Evolutionary conservation across 2,329 filamentous ascomycete species (phyloP), one percentile per base, ranked within the genome.

Genomic region (Penicillium verrucosum): DNA sequence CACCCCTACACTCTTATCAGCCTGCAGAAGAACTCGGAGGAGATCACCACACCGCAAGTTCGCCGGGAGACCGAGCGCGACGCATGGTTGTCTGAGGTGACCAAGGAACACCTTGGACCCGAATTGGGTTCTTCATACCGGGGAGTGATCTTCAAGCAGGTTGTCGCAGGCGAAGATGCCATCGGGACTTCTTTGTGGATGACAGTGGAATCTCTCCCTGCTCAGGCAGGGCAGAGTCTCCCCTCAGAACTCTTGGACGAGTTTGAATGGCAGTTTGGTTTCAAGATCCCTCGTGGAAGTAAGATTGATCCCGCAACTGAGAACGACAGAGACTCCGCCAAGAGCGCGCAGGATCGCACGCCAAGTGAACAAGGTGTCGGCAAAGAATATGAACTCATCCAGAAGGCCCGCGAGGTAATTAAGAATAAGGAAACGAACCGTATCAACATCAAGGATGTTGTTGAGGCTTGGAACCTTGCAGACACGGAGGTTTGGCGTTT

Each of bases 251-350:
- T 77, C 34, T 57, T 79, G 21, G 73, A 82, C n/a, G 89, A 94
- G 62, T 78, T 96, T 2, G 88, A 93, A 69, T 97, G 92, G 91
- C 83, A 88, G 64, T 90, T 97, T 70, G 94, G 93, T 52, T 97
- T 97, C 73, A 79, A 81, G 14, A 81, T 97, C 10, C 90, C 92
- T 1, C 80, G 81, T 55, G 60, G 73, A 65, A 49, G 76, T 73
- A 68, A 70, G 37, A 66, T 70, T n/a, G 71, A 76, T 53, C 63
- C 71, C 27, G 73, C 74, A 29, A 70, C 69, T 21, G 69, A 74
- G 27, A 66, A 62, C 9, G 65, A 70, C 37, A 73, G 71, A 59
- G 70, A 56, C 9, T 36, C 41, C 9, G 48, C 54, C 27, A 56
- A 75, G 48, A 69, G 68, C 32, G 65, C 70, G 32, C 73, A 74